phyloP scores from a whole-genome alignment of 2,329 filamentous ascomycete genomes.

The Fusarium pininemorale region DNA sequence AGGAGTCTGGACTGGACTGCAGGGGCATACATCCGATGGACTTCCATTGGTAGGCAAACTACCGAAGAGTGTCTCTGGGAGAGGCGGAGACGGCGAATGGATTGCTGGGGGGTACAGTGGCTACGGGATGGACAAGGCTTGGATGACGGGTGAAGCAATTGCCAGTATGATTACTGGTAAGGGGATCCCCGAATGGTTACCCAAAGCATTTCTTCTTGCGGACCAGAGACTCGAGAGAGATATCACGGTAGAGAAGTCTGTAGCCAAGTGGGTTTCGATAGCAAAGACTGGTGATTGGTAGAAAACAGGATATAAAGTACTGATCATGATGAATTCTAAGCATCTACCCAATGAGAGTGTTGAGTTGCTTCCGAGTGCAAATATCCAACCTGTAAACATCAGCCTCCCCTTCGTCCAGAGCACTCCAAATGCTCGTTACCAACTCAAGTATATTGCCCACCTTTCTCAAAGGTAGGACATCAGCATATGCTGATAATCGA shows the following conservation, averaged over 20 bases:
- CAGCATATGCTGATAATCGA: neutral
- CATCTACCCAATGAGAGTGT: neutral
- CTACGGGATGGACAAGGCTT: neutral
- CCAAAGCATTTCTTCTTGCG: neutral
- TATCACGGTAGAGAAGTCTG: neutral
- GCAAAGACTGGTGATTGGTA: neutral
- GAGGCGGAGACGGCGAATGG: neutral
- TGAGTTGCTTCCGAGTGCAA: neutral
- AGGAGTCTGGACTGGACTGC: neutral
- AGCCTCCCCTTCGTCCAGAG: neutral
- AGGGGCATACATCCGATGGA: neutral
- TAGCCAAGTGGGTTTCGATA: neutral
- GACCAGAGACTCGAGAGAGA: neutral
- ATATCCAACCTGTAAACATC: neutral
- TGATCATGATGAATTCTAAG: no score
- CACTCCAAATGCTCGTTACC: neutral
- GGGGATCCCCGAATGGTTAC: neutral
- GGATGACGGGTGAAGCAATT: neutral
- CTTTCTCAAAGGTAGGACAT: neutral
- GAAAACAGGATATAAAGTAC: neutral
- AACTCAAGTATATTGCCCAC: neutral
- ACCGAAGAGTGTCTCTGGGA: neutral
- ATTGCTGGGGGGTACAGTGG: neutral
- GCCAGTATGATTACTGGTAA: rapidly evolving
- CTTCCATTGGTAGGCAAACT: neutral